A percentile compares a stretch with the other conserved stretches of the same genome.
These are phyloP conservation scores for Russula abietina DNA, from an alignment of 768 basidiomycete genomes.

Conservation along the genomic window DNA sequence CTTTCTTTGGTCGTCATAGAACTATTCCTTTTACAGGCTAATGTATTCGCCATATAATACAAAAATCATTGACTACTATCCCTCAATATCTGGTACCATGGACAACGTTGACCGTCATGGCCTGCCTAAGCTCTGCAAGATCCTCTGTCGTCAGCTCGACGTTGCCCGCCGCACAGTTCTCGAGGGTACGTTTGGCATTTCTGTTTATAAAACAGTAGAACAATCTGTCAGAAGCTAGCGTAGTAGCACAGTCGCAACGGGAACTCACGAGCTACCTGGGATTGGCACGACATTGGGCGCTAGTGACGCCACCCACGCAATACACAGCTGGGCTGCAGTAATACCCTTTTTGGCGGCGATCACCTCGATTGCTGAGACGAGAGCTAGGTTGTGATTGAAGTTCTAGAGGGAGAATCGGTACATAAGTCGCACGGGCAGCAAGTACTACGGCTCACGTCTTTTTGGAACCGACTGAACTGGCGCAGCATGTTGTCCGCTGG, in stretches of 20 bases:
- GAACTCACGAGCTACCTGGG: constrained; percentile 39
- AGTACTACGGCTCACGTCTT: constrained; percentile 29
- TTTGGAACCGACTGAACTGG: constrained; percentile 35
- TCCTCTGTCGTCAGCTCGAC: constrained; percentile 36
- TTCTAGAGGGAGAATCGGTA: constrained; percentile 25
- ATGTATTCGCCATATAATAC: constrained; percentile 5
- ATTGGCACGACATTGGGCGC: constrained; percentile 41
- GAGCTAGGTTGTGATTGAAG: constrained; percentile 39
- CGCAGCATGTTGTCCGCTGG: constrained; percentile 35
- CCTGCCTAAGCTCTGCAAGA: constrained; percentile 35
- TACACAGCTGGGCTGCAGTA: constrained; percentile 36
- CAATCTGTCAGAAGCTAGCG: not conserved
- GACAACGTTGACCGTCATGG: constrained; percentile 27
- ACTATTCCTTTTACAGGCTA: not conserved
- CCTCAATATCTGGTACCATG: constrained; percentile 18
- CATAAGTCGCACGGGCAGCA: not conserved
- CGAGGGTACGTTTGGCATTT: constrained; percentile 37
- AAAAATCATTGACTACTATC: not conserved
- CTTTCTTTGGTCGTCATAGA: not conserved
- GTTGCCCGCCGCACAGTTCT: constrained; percentile 39
- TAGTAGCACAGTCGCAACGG: not conserved
- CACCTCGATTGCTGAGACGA: constrained; percentile 38
- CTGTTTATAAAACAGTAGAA: constrained; percentile 22
- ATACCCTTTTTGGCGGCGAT: constrained; percentile 40
- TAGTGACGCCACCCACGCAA: constrained; percentile 37